These are phyloP conservation scores for Sphagnurus paluster DNA, from an alignment of 1,284 basidiomycete species.

Conservation along the genomic window DNA sequence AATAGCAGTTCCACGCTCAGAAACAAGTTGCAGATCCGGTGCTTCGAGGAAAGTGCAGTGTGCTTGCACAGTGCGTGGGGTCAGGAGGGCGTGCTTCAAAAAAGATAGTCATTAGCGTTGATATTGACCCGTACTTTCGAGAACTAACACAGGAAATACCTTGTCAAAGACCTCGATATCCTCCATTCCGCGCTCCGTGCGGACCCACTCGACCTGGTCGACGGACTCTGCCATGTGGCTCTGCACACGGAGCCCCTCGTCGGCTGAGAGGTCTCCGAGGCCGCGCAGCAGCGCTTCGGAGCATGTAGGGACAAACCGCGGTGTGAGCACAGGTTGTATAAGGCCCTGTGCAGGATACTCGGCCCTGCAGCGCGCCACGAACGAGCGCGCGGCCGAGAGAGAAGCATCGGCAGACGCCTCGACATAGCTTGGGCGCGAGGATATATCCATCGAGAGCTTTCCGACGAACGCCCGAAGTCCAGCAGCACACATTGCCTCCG, in stretches of 20 bases:
- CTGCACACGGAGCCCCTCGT: slow-evolving; percentile 52
- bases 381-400: slow-evolving; percentile 51
- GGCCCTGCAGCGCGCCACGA: slow-evolving; percentile 52
- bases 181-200: slow-evolving; percentile 53
- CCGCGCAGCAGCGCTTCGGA: slow-evolving; percentile 64
- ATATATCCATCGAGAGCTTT: slow-evolving; percentile 85
- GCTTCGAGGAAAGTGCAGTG: slow-evolving; percentile 78
- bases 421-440: slow-evolving; percentile 68
- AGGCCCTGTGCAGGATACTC: slow-evolving; percentile 49
- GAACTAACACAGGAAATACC: slow-evolving; percentile 45
- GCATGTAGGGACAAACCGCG: slow-evolving; percentile 82
- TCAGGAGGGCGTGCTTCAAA: slow-evolving; percentile 67
- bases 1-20: slow-evolving; percentile 55
- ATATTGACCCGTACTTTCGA: no score
- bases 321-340: slow-evolving; percentile 79
- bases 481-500: slow-evolving; percentile 65
- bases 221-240: slow-evolving; percentile 78
- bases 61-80: slow-evolving; percentile 70
- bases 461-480: slow-evolving; percentile 80
- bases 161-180: slow-evolving; percentile 76
- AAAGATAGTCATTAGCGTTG: no score
- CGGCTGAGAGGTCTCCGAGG: slow-evolving; percentile 53
- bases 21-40: slow-evolving; percentile 53
- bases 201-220: slow-evolving; percentile 74
- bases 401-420: slow-evolving; percentile 58